Evolutionary conservation across 2,329 filamentous ascomycete species (phyloP), one percentile per base, ranked within the genome.

Genomic region (Colletotrichum neosansevieriae): DNA sequence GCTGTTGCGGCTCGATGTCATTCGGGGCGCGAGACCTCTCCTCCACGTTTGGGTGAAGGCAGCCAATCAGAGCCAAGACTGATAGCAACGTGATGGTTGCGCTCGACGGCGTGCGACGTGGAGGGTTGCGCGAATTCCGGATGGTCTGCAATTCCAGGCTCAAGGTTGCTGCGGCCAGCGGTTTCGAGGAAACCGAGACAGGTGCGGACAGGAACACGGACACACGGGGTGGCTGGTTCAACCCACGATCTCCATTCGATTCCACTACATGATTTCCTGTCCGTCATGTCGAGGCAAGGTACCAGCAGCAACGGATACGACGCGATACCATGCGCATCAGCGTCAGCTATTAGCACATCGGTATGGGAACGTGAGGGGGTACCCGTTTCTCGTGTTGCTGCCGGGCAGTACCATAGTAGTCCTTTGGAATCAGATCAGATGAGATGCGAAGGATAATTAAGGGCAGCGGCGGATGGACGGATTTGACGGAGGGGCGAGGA

Each of bases 71-170:
- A 51, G 21, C 12, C 17, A 21, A 21, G 56, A 17, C 40, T 57
- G 44, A 50, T 40, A 49, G 56, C 61, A 73, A 71, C 72, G 72
- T 73, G 72, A 73, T 71, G 67, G 71, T 29, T 73, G 69, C 58
- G 56, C 57, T 67, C 62, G 62, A 54, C 61, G 54, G 54, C 57
- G 62, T 69, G 62, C 62, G 49, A 60, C 62, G 62, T 32, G 50
- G 29, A 66, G 19, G 40, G 40, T 50, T 69, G 66, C 66, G 66
- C 66, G 66, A 67, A 66, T 66, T 60, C 61, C 44, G 53, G 36
- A 50, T 49, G 53, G 15, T 53, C 34, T 57, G 58, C 36, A 29
- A 58, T 58, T 63, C 51, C 36, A 51, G 58, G 44, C 58, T 50
- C 50, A 57, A 57, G 36, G 44, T 50, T 67, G 29, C 36, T 58